phyloP scores from a whole-genome alignment of 2,329 filamentous ascomycete genomes.

The Claviceps sp. region DNA sequence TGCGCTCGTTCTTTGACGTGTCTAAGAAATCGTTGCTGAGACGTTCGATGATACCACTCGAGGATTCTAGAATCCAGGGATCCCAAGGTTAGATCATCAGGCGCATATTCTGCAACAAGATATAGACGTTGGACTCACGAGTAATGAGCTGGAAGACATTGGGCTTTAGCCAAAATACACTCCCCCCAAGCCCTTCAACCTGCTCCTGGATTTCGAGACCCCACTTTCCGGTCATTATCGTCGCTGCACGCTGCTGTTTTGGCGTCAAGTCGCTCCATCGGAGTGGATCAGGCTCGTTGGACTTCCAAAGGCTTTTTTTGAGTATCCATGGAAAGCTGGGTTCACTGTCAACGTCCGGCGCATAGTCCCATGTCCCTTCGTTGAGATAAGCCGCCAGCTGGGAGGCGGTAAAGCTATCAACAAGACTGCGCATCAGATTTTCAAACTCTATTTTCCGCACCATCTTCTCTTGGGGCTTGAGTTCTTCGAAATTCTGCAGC shows the following conservation, averaged over 20 bases:
- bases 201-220: constrained; percentile 33
- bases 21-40: constrained; percentile 19
- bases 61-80: constrained; percentile 6
- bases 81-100: not conserved
- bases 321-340: constrained; percentile 28
- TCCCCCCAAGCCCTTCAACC: constrained; percentile 26
- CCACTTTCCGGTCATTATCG: constrained; percentile 37
- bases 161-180: constrained; percentile 25
- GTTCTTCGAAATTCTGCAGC: constrained; percentile 31
- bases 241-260: constrained; percentile 29
- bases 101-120: not conserved
- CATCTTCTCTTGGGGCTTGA: constrained; percentile 28
- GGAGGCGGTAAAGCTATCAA: constrained; percentile 30
- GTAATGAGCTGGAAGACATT: constrained; percentile 31
- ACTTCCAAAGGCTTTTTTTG: constrained; percentile 28
- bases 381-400: constrained; percentile 33
- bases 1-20: constrained; percentile 17
- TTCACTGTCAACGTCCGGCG: not conserved
- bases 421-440: constrained; percentile 24
- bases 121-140: constrained; percentile 21
- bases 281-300: constrained; percentile 13
- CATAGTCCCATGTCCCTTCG: constrained; percentile 1
- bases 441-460: constrained; percentile 28
- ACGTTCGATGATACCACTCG: constrained; percentile 14
- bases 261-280: constrained; percentile 9